A percentile compares a stretch with the other conserved stretches of the same genome.
Conservation (phyloP, 352 stramenopile genomes). For the Pythium apleroticum region DNA sequence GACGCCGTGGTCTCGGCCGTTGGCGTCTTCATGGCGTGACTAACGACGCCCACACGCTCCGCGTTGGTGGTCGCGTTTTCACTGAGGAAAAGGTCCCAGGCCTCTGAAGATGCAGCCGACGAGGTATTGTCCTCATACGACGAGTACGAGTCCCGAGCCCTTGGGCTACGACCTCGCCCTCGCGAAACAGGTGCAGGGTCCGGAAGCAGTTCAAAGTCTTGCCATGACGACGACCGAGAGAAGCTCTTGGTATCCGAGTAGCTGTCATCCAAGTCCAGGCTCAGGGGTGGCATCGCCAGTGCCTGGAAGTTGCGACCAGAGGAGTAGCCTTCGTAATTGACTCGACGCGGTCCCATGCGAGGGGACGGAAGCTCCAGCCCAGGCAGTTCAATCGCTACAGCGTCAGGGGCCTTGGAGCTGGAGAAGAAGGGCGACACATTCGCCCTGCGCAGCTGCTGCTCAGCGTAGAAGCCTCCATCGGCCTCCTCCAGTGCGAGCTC, state of each 20-base stretch:
- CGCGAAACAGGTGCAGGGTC: not conserved
- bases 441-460: conserved; percentile 30
- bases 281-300: not conserved
- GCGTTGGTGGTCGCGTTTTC: not conserved
- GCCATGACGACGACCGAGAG: conserved; percentile 5
- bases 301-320: not conserved
- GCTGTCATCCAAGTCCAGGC: conserved; percentile 4
- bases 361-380: not conserved
- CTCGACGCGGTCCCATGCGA: not conserved
- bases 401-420: conserved; percentile 22
- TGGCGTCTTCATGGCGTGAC: conserved; percentile 18
- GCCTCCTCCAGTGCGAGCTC: conserved; percentile 43
- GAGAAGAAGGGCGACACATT: conserved; percentile 44
- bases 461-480: conserved; percentile 27
- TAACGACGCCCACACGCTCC: not conserved
- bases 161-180: not conserved
- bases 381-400: not conserved
- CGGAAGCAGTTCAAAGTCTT: conserved; percentile 10
- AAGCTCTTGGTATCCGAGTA: not conserved
- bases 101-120: not conserved
- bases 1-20: not conserved
- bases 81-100: conserved; percentile 12
- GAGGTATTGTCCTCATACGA: not conserved
- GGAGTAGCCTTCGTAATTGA: not conserved
- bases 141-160: not conserved